These are phyloP conservation scores for Phytopythium oedochilum DNA, from an alignment of 352 stramenopile genomes.

Conservation along the genomic window DNA sequence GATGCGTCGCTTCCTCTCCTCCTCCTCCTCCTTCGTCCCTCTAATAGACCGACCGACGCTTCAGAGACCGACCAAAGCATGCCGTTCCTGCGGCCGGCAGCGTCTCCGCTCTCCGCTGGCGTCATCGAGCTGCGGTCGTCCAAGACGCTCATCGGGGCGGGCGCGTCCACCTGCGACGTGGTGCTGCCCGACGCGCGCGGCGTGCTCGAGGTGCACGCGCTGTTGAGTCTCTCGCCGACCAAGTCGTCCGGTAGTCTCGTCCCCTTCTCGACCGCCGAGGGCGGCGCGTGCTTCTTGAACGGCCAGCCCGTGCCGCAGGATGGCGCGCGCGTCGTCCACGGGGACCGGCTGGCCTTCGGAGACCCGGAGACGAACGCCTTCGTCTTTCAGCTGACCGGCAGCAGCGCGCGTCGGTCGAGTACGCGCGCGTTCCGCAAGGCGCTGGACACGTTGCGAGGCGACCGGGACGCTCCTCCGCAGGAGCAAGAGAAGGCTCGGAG, in stretches of 20 bases:
- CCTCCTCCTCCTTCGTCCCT: not conserved
- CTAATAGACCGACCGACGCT: no score
- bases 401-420: not conserved
- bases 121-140: slow-evolving; percentile 46
- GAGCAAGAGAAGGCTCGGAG: slow-evolving; percentile 1
- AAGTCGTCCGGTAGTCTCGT: slow-evolving; percentile 39
- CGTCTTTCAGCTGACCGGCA: slow-evolving; percentile 38
- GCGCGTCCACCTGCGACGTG: slow-evolving; percentile 44
- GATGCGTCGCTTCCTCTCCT: not conserved
- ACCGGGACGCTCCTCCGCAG: slow-evolving; percentile 15
- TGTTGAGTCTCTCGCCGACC: slow-evolving; percentile 38
- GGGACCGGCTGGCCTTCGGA: slow-evolving; percentile 57
- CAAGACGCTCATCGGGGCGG: slow-evolving; percentile 55
- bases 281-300: slow-evolving; percentile 53
- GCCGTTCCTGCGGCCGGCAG: slow-evolving; percentile 36
- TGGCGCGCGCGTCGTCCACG: slow-evolving; percentile 44
- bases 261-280: slow-evolving; percentile 34
- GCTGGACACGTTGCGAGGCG: slow-evolving; percentile 40
- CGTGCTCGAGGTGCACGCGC: slow-evolving; percentile 51
- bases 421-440: slow-evolving; percentile 33
- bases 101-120: not conserved
- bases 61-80: no score
- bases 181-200: slow-evolving; percentile 27
- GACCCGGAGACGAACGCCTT: slow-evolving; percentile 29
- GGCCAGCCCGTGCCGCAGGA: slow-evolving; percentile 27